Evolutionary conservation across 2,329 filamentous ascomycete genomes (phyloP).

Genomic region (Fusarium redolens): DNA sequence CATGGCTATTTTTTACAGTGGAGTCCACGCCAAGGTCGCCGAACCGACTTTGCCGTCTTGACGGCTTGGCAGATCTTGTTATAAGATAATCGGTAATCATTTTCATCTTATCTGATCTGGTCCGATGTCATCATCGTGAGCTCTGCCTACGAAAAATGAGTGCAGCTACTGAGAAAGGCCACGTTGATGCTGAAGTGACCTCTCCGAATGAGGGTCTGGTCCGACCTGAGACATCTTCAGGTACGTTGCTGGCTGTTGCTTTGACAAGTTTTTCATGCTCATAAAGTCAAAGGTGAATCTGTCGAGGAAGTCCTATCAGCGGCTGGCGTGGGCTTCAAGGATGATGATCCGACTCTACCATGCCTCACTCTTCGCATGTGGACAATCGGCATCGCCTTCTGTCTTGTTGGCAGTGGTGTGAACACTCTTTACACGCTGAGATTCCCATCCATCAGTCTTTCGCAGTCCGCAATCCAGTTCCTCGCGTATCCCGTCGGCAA

Average conservation of each 20-base stretch:
- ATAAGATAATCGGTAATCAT: constrained; percentile 3
- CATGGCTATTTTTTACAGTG: not conserved
- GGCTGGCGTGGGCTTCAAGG: constrained; percentile 46
- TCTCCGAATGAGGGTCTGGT: not conserved
- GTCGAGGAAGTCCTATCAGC: constrained; percentile 45
- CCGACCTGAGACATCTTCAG: constrained; percentile 18
- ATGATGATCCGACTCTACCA: constrained; percentile 45
- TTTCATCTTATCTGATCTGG: not conserved
- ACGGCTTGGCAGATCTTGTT: constrained; percentile 6
- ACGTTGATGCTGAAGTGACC: not conserved
- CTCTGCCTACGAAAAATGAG: not conserved
- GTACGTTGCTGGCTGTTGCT: not conserved
- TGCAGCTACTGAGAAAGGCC: not conserved
- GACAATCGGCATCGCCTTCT: constrained; percentile 53
- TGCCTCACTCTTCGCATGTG: constrained; percentile 55
- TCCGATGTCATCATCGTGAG: not conserved
- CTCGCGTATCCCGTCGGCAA: constrained; percentile 58
- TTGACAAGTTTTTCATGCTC: not conserved
- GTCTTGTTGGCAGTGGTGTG: constrained; percentile 51
- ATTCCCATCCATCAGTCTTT: constrained; percentile 48
- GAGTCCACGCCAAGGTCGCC: not conserved
- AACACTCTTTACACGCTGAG: constrained; percentile 57
- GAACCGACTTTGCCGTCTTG: not conserved
- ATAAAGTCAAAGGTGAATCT: constrained; percentile 2
- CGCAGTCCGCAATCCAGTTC: constrained; percentile 54